Evolutionary conservation across 2,329 filamentous ascomycete genomes (phyloP), one percentile per base, ranked within the genome.

Genomic region (Pseudopyrenochaeta lycopersici): DNA sequence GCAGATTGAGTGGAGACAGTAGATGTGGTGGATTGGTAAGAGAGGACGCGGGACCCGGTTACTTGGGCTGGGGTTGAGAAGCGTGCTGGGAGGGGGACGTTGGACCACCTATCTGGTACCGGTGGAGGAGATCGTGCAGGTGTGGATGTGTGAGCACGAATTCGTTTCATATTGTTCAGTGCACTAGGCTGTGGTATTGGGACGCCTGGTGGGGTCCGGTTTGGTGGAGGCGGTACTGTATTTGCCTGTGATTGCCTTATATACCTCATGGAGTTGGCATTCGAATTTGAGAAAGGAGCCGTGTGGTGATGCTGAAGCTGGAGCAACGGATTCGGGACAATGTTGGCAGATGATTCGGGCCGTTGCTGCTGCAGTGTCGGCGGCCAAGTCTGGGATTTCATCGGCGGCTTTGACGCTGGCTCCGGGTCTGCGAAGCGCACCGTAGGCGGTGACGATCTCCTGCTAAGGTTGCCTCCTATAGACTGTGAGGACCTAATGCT

Each of bases 381-480:
- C 27, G 51, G 43, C 43, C 46, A 46, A 23, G 43, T 46, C 4
- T 55, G 47, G 35, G 48, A 44, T 20, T 43, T 58, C 21, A 52
- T 50, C 15, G 54, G 20, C 6, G 54, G 54, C 31, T 65, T 60
- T 21, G 54, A 50, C 15, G 54, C 21, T 9, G 52, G 54, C 33
- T 66, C 60, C 46, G 65, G 60, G 11, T 69, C 60, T 17, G 58
- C 48, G 27, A 72, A 72, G 20, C 64, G 60, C 33, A 72, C 69
- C 11, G 57, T 60, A 6, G 66, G 52, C 18, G 63, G 61, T 21
- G 62, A 60, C 17, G 65, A 59, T 50, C 52, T 62, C 17, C 54
- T 52, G 20, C 52, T 58, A 9, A 53, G 33, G 14, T 49, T 48
- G 7, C 40, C 52, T 31, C 46, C 49, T 30, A 55, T 47, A 44